phyloP scores from a whole-genome alignment of 2,329 filamentous ascomycete species.

The Dryadomyces quercus-mongolicae region DNA sequence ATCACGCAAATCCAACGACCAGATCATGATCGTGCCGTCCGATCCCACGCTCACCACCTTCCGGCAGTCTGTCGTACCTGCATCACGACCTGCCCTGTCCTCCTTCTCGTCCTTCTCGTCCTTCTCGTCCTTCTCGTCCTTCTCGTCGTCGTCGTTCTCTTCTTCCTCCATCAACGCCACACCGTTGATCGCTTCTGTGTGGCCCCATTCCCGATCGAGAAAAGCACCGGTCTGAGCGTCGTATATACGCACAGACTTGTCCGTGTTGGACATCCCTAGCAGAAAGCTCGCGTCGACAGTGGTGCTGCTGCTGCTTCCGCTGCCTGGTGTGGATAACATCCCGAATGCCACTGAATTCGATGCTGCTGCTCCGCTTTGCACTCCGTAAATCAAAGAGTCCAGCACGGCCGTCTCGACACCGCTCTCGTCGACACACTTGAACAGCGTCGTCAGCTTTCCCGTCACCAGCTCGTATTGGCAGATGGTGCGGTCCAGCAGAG shows the following conservation, averaged over 20 bases:
- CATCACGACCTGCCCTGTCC: background rate
- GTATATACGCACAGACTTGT: conserved; percentile 90
- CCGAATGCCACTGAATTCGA: background rate
- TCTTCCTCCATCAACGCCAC: conserved; percentile 57
- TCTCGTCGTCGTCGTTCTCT: conserved; percentile 39
- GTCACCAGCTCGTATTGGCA: conserved; percentile 51
- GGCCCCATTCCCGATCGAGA: conserved; percentile 83
- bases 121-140: background rate
- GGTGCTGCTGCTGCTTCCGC: background rate
- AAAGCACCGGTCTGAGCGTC: conserved; percentile 65
- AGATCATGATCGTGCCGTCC: conserved; percentile 76
- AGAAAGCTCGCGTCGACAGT: conserved; percentile 47
- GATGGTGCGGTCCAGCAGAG: conserved; percentile 47
- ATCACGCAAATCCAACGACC: conserved; percentile 45
- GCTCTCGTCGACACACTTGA: conserved; percentile 74
- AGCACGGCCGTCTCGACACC: conserved; percentile 72
- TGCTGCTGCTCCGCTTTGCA: conserved; percentile 22
- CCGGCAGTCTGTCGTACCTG: conserved; percentile 23
- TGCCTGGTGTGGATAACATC: background rate
- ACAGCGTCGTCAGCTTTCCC: conserved; percentile 58
- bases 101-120: background rate
- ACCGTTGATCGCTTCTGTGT: conserved; percentile 87
- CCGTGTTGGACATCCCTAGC: conserved; percentile 81
- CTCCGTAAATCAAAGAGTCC: conserved; percentile 60
- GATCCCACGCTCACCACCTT: conserved; percentile 63